Percentiles rank a stretch among this genome's conserved stretches.
These are phyloP conservation scores for Colletotrichum euphorbiae DNA, from an alignment of 2,329 filamentous ascomycete genomes.

Conservation along the genomic window DNA sequence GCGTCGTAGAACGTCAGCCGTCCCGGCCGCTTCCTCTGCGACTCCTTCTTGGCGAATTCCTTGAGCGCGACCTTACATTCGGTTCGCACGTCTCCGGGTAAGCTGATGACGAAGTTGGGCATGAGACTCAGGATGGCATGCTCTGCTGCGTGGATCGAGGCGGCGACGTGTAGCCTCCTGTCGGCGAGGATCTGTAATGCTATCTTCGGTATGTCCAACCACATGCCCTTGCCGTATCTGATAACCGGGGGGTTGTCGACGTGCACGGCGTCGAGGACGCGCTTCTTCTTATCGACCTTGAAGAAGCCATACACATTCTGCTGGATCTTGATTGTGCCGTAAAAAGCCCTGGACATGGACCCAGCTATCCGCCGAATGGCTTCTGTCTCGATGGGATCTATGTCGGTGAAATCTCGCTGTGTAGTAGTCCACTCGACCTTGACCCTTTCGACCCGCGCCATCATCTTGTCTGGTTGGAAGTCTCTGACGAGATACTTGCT, in stretches of 20 bases:
- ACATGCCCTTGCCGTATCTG: slow-evolving; percentile 88
- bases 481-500: slow-evolving; percentile 91
- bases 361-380: slow-evolving; percentile 78
- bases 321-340: slow-evolving; percentile 86
- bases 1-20: slow-evolving; percentile 94
- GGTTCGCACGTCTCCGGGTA: slow-evolving; percentile 91
- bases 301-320: slow-evolving; percentile 96
- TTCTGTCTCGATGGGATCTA: slow-evolving; percentile 93
- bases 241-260: slow-evolving; percentile 95
- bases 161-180: slow-evolving; percentile 82
- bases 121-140: slow-evolving; percentile 89
- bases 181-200: slow-evolving; percentile 84
- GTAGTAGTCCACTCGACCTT: slow-evolving; percentile 95
- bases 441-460: slow-evolving; percentile 89
- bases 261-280: slow-evolving; percentile 90
- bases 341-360: slow-evolving; percentile 79
- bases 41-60: slow-evolving; percentile 81
- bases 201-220: slow-evolving; percentile 87
- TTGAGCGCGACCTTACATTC: slow-evolving; percentile 93
- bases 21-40: slow-evolving; percentile 83
- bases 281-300: slow-evolving; percentile 88
- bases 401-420: slow-evolving; percentile 92
- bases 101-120: slow-evolving; percentile 89
- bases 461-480: slow-evolving; percentile 81
- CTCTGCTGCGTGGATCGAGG: slow-evolving; percentile 93